phyloP scores from a whole-genome alignment of 495 filamentous ascomycete genomes.

The Entonaema liquescens region DNA sequence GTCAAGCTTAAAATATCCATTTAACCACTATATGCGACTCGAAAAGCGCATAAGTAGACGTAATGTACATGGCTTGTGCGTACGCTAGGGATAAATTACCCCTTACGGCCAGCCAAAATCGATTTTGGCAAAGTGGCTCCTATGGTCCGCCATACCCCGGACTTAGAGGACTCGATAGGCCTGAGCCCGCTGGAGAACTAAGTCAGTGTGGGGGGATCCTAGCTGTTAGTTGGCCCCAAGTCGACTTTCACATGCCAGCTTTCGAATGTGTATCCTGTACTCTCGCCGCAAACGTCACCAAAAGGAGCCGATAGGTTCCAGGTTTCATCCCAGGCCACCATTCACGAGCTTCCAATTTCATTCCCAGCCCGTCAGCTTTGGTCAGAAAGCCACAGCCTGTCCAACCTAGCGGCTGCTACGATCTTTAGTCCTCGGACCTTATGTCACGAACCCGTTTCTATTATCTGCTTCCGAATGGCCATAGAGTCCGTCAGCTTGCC shows the following conservation, averaged over 20 bases:
- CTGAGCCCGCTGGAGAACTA: background rate
- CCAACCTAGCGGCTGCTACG: slow-evolving; percentile 18
- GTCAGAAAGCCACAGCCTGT: slow-evolving; percentile 29
- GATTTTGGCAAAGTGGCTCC: too few species aligned
- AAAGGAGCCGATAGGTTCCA: slow-evolving; percentile 33
- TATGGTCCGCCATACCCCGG: too few species aligned
- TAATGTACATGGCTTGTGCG: too few species aligned
- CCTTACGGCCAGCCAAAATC: too few species aligned
- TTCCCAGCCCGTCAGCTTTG: slow-evolving; percentile 30
- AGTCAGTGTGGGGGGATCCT: too few species aligned
- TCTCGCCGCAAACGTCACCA: slow-evolving; percentile 39
- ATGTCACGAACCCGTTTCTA: slow-evolving; percentile 26
- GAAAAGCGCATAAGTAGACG: too few species aligned
- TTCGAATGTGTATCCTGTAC: background rate
- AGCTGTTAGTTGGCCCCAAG: background rate
- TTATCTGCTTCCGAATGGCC: slow-evolving; percentile 26
- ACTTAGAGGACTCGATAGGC: background rate
- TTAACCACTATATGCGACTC: too few species aligned
- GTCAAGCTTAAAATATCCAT: too few species aligned
- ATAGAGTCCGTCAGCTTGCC: slow-evolving; percentile 5
- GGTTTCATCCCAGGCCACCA: slow-evolving; percentile 33
- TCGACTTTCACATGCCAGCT: slow-evolving; percentile 39
- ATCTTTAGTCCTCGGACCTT: slow-evolving; percentile 30
- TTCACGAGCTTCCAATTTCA: slow-evolving; percentile 35
- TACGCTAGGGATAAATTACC: too few species aligned